phyloP scores from a whole-genome alignment of 192 early-diverging fungal species.

The Umbelopsis ramanniana region DNA sequence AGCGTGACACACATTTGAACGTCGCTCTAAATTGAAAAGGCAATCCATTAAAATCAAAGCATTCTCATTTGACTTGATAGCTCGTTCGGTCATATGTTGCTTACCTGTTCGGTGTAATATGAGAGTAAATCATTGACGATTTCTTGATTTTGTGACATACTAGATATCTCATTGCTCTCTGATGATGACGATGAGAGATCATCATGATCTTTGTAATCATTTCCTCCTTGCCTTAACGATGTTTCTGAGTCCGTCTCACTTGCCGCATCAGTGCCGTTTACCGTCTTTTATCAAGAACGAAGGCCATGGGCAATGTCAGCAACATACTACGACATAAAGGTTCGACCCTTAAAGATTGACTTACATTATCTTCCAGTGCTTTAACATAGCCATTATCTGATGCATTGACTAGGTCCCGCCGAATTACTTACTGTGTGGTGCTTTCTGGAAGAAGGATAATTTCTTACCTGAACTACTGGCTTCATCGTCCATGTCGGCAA shows the following conservation, averaged over 20 bases:
- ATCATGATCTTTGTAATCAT: slow-evolving; percentile 30
- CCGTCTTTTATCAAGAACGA: background rate
- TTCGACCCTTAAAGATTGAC: background rate
- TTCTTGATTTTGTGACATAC: slow-evolving; percentile 47
- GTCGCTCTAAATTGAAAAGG: slow-evolving; percentile 50
- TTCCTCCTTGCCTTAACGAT: background rate
- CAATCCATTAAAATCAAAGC: background rate
- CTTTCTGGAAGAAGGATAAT: background rate
- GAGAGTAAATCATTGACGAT: slow-evolving; percentile 63
- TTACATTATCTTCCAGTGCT: background rate
- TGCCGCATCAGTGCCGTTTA: background rate
- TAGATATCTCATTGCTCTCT: slow-evolving; percentile 25
- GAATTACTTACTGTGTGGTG: background rate
- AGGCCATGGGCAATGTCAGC: background rate
- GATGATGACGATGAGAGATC: slow-evolving; percentile 10
- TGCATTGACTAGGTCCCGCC: background rate
- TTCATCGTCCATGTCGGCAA: slow-evolving; percentile 34
- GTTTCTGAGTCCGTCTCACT: slow-evolving; percentile 22
- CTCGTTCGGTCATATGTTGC: too few relatives aligned
- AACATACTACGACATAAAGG: background rate
- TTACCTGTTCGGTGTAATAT: slow-evolving; percentile 75
- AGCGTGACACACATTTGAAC: slow-evolving; percentile 83
- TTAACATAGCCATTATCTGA: background rate
- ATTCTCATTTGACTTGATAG: too few relatives aligned
- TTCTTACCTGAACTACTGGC: background rate